These are phyloP conservation scores for Penicillium occitanis DNA, from an alignment of 2,329 filamentous ascomycete genomes.

Conservation along the genomic window DNA sequence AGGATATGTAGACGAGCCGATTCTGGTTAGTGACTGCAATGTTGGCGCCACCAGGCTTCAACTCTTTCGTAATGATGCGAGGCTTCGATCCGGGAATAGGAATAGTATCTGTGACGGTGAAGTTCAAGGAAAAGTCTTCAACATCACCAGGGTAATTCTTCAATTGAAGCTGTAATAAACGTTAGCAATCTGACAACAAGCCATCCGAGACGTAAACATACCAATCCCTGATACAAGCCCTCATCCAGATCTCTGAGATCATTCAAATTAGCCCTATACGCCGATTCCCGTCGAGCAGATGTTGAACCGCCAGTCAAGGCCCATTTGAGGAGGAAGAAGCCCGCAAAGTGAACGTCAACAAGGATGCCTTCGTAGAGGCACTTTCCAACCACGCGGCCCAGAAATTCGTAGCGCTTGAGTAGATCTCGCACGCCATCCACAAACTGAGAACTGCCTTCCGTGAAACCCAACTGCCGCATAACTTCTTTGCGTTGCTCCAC, in stretches of 20 bases:
- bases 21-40: slow-evolving; percentile 87
- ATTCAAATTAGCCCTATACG: slow-evolving; percentile 89
- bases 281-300: slow-evolving; percentile 64
- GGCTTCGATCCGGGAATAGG: slow-evolving; percentile 53
- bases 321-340: slow-evolving; percentile 97
- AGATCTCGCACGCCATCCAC: slow-evolving; percentile 59
- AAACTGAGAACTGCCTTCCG: slow-evolving; percentile 58
- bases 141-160: slow-evolving; percentile 86
- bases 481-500: slow-evolving; percentile 67
- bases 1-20: slow-evolving; percentile 88
- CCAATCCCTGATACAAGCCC: slow-evolving; percentile 81
- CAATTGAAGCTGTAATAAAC: slow-evolving; percentile 54
- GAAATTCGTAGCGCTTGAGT: slow-evolving; percentile 78
- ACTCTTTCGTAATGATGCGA: slow-evolving; percentile 68
- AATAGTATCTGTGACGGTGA: slow-evolving; percentile 77
- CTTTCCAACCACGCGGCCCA: slow-evolving; percentile 90
- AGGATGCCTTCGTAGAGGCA: slow-evolving; percentile 97
- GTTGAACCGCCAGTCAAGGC: slow-evolving; percentile 67
- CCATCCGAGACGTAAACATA: slow-evolving; percentile 35
- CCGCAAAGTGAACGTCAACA: slow-evolving; percentile 87
- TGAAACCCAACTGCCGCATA: slow-evolving; percentile 54
- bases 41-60: slow-evolving; percentile 74
- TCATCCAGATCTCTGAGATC: slow-evolving; percentile 91
- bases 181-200: neutral
- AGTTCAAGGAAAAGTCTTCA: slow-evolving; percentile 77